Conservation (phyloP, 352 stramenopile genomes). For the Phytophthora hybrid region DNA sequence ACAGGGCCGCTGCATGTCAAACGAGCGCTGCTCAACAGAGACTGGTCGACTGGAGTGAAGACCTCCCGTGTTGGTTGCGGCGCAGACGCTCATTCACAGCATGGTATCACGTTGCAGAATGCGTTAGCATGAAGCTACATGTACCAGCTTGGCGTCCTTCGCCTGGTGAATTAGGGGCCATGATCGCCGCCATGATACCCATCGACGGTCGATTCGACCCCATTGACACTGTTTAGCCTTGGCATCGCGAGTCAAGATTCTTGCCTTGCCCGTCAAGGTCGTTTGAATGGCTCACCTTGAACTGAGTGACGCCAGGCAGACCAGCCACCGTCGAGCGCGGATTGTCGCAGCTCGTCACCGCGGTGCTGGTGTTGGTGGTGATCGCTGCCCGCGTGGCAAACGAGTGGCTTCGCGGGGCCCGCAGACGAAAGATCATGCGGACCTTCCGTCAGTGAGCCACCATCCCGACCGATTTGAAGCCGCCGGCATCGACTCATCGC, state of each 20-base stretch:
- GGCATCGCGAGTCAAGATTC: no score
- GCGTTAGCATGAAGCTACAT: no score
- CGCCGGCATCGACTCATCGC: neutral
- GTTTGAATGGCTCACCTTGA: neutral
- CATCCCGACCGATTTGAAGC: slow-evolving; percentile 32
- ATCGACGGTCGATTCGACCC: no score
- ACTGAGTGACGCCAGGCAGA: slow-evolving; percentile 19
- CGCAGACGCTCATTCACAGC: neutral
- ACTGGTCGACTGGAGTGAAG: slow-evolving; percentile 5
- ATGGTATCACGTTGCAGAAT: no score
- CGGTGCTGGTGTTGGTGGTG: slow-evolving; percentile 6
- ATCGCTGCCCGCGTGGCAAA: slow-evolving; percentile 9
- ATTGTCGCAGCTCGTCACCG: slow-evolving; percentile 37
- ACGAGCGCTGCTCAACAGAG: slow-evolving; percentile 15
- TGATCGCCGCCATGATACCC: no score
- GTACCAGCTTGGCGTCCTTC: no score
- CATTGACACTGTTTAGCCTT: no score
- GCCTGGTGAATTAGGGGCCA: no score
- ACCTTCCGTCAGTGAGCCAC: slow-evolving; percentile 6
- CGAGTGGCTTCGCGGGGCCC: slow-evolving; percentile 13
- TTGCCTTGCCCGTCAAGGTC: neutral
- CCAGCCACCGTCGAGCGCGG: slow-evolving; percentile 3
- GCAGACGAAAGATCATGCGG: slow-evolving; percentile 19
- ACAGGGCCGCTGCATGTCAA: slow-evolving; percentile 26
- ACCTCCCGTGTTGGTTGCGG: neutral